Evolutionary conservation across 208 protist species (phyloP).

Genomic region (Crithidia sp.): DNA sequence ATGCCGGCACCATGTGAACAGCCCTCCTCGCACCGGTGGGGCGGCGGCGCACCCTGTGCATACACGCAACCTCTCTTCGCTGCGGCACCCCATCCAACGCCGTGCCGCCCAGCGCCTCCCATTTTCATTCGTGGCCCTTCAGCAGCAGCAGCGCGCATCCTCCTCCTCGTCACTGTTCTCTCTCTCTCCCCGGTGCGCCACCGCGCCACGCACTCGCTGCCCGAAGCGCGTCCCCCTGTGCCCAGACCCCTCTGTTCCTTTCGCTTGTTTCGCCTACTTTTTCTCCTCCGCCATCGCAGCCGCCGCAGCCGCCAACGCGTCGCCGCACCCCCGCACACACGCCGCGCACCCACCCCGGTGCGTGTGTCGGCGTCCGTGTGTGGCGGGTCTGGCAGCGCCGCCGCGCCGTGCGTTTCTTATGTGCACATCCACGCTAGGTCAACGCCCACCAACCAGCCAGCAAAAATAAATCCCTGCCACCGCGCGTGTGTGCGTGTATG

Average conservation of each 20-base stretch:
- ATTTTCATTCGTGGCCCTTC: too few relatives aligned
- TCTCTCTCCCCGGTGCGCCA: not conserved
- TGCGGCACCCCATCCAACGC: too few relatives aligned
- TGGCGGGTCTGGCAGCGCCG: not conserved
- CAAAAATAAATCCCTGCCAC: too few relatives aligned
- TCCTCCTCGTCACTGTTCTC: not conserved
- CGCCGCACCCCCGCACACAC: not conserved
- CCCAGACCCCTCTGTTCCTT: not conserved
- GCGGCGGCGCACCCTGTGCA: not conserved
- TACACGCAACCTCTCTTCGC: too few relatives aligned
- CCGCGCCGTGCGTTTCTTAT: not conserved
- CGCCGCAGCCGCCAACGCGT: not conserved
- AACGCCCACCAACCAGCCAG: not conserved
- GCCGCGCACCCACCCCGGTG: not conserved
- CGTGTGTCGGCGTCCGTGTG: not conserved
- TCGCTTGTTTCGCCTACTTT: not conserved
- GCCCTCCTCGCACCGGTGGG: not conserved
- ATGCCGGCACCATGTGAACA: slow-evolving; percentile 5
- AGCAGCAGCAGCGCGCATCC: too few relatives aligned
- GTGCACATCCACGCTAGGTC: not conserved
- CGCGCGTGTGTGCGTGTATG: too few relatives aligned
- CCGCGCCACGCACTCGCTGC: too few relatives aligned
- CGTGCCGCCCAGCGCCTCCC: too few relatives aligned
- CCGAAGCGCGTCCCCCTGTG: not conserved
- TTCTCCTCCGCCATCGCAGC: not conserved